Percentiles rank a stretch among this genome's conserved stretches.
Evolutionary conservation across 192 early-diverging fungal species (phyloP).

Genomic region (Rhizoclosmatium globosum): DNA sequence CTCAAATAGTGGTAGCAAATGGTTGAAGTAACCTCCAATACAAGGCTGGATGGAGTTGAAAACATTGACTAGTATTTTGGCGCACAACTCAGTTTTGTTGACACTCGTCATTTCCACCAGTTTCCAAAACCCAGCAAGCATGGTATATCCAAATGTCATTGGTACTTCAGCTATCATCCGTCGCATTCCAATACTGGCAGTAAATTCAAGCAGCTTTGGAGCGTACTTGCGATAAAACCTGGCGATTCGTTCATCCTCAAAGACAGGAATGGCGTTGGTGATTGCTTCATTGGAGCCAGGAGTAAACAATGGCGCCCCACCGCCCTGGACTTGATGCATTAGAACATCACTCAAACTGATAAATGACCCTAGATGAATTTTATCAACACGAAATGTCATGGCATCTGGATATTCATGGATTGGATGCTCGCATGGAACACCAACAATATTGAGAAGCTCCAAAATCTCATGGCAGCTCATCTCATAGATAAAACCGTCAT

Average conservation of each 20-base stretch:
- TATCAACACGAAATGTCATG: conserved; percentile 42
- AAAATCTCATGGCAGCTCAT: conserved; percentile 22
- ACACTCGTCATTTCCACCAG: conserved; percentile 27
- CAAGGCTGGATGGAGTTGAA: conserved; percentile 10
- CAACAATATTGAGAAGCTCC: conserved; percentile 50
- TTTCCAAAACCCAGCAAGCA: conserved; percentile 39
- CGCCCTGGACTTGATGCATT: conserved; percentile 19
- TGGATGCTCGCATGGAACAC: background rate
- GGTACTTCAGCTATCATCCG: conserved; percentile 42
- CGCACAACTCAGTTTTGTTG: conserved; percentile 28
- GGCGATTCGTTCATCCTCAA: conserved; percentile 44
- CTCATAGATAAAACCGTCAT: conserved; percentile 31
- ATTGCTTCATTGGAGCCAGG: conserved; percentile 39
- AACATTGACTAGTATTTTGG: conserved; percentile 35
- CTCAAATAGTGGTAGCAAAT: conserved; percentile 29
- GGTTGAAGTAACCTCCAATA: conserved; percentile 29
- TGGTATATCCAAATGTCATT: conserved; percentile 45
- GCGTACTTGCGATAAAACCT: conserved; percentile 44
- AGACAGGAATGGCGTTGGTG: conserved; percentile 34
- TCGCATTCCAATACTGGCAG: conserved; percentile 46
- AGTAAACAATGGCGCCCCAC: conserved; percentile 7
- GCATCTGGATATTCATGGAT: conserved; percentile 40
- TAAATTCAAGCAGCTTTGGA: conserved; percentile 41
- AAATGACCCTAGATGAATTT: conserved; percentile 33
- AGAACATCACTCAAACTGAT: conserved; percentile 39